Base-by-base conservation (phyloP, 192 early-diverging fungal species). In the Glomus cerebriforme region DNA sequence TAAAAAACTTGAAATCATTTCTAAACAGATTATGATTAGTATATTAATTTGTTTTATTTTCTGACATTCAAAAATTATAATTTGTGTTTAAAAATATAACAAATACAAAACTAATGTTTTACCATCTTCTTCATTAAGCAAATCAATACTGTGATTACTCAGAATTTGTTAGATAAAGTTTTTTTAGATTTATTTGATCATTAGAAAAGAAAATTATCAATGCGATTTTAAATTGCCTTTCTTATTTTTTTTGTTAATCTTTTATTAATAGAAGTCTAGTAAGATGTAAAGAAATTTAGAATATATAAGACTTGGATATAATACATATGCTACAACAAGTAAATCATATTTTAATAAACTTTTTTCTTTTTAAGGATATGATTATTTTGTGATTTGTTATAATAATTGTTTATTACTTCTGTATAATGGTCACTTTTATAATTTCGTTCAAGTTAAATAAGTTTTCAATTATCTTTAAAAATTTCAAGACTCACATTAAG, bases 1-100 rank as follows among this genome's bases (percentile, higher is more conserved):
- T 75, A 75, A 35, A 7, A n/a, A 12, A 29, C 32, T 62, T 10
- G 24, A 1, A n/a, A 29, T 75, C 73, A 7, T 39, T 75, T 75
- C 73, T 75, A 75, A 37, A 59, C 49, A 75, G 59, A 60, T 37
- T 75, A 75, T 45, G 58, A 29, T 75, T 75, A 75, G 58, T 75
- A 75, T 58, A 75, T 72, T 17, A 58, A 49, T 72, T n/a, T n/a
- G 43, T 49, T 49, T 72, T 12, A 12, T 58, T 75, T 29, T 26
- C 4, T 22, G 59, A 34, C 73, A 45, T 62, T 31, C 7, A 75
- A 75, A 75, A 60, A 62, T 75, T 73, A 47, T 3, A 27, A 73
- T n/a, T n/a, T n/a, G n/a, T n/a, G n/a, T n/a, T n/a, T n/a, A n/a
- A n/a, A n/a, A n/a, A n/a, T n/a, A n/a, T n/a, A n/a, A n/a, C n/a